Evolutionary conservation across 805 yeast genomes (phyloP).

Genomic region (Wickerhamiella nectarea): DNA sequence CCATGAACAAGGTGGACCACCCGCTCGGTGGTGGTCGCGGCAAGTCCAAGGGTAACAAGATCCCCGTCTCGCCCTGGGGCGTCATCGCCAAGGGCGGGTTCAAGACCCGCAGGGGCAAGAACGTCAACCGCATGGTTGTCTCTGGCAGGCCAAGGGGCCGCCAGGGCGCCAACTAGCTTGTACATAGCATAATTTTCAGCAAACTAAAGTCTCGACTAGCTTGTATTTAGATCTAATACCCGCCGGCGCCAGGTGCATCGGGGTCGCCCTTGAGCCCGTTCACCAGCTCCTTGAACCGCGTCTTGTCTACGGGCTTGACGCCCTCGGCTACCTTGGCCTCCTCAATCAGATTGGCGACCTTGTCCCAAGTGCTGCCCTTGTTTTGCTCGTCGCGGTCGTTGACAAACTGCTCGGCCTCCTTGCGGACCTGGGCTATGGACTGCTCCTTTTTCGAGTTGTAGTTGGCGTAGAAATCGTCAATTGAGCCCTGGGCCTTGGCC

Average conservation of each 20-base stretch:
- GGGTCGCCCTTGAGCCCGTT: conserved; percentile 53
- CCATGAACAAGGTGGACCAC: conserved; percentile 94
- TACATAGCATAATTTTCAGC: background rate
- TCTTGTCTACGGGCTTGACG: conserved; percentile 45
- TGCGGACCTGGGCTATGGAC: conserved; percentile 45
- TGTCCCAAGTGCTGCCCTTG: conserved; percentile 42
- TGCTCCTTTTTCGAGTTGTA: conserved; percentile 74
- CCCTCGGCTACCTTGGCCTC: conserved; percentile 28
- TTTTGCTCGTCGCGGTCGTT: conserved; percentile 52
- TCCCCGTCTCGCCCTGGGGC: conserved; percentile 95
- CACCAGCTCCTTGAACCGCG: conserved; percentile 54
- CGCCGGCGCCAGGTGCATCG: conserved; percentile 66
- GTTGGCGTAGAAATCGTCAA: conserved; percentile 85
- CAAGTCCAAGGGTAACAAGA: conserved; percentile 90
- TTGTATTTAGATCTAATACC: conserved; percentile 29
- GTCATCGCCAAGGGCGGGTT: conserved; percentile 77
- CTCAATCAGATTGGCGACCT: conserved; percentile 41
- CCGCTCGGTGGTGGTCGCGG: conserved; percentile 99
- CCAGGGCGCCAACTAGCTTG: conserved; percentile 20
- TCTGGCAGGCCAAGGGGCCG: conserved; percentile 82
- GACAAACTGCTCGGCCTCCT: conserved; percentile 58
- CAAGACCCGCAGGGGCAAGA: conserved; percentile 86
- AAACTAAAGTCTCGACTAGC: too few species aligned
- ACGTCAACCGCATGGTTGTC: conserved; percentile 70
- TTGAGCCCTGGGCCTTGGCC: conserved; percentile 62